Evolutionary conservation across 2,329 filamentous ascomycete species (phyloP).

Genomic region (Chaetomiaceae sp.): DNA sequence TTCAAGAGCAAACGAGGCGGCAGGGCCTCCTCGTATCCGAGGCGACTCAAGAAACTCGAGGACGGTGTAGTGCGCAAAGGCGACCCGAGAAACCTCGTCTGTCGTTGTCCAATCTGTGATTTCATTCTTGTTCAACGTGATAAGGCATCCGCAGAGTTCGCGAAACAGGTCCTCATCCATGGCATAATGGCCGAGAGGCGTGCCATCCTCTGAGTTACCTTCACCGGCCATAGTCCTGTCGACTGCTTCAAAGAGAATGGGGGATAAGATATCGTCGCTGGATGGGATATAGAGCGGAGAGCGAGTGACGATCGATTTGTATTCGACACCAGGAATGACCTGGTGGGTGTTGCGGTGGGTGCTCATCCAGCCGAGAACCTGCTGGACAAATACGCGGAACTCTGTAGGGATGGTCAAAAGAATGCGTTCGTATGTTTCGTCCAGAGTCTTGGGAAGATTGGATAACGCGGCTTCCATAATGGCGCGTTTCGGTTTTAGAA

Average conservation of each 20-base stretch:
- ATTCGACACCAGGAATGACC: not conserved
- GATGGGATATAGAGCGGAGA: too few relatives aligned
- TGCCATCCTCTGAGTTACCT: not conserved
- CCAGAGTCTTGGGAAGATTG: conserved; percentile 11
- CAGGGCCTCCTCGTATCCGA: not conserved
- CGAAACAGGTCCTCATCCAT: conserved; percentile 5
- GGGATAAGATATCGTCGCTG: not conserved
- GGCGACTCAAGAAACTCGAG: conserved; percentile 3
- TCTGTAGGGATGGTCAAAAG: conserved; percentile 9
- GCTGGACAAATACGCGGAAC: conserved; percentile 6
- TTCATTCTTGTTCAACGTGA: not conserved
- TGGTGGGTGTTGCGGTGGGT: not conserved
- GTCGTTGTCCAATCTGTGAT: not conserved
- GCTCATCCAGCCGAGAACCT: conserved; percentile 4
- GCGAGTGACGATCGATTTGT: too few relatives aligned
- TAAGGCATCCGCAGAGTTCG: not conserved
- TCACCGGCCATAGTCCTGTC: not conserved
- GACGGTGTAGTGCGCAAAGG: conserved; percentile 8
- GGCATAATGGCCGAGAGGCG: not conserved
- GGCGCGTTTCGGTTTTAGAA: not conserved
- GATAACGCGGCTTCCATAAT: conserved; percentile 2
- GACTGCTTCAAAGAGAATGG: not conserved
- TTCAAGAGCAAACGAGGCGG: not conserved
- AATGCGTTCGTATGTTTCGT: conserved; percentile 17
- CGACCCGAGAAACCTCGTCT: not conserved